These are phyloP conservation scores for Thraustochytrium sp. DNA, from an alignment of 352 stramenopile genomes.

Conservation along the genomic window DNA sequence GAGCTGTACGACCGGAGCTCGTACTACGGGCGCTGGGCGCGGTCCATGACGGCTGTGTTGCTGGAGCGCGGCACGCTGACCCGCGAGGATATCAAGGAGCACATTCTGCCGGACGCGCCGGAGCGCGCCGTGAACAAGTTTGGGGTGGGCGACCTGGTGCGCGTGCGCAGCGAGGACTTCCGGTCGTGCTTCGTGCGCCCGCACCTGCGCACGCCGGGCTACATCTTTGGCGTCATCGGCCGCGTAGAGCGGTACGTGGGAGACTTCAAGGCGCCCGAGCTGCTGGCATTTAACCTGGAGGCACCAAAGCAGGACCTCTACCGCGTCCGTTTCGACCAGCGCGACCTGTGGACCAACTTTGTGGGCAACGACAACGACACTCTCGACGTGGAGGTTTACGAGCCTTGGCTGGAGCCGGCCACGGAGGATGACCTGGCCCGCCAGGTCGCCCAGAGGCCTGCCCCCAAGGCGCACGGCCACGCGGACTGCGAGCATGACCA, in stretches of 20 bases:
- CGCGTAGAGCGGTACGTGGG: slow-evolving; percentile 53
- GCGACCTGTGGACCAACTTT: slow-evolving; percentile 55
- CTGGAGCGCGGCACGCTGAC: slow-evolving; percentile 52
- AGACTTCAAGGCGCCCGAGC: slow-evolving; percentile 53
- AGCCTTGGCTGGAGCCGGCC: slow-evolving; percentile 54
- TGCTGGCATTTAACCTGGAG: slow-evolving; percentile 54
- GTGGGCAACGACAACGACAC: slow-evolving; percentile 45
- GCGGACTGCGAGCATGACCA: slow-evolving; percentile 20
- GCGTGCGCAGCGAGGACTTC: slow-evolving; percentile 48
- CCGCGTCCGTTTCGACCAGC: slow-evolving; percentile 52
- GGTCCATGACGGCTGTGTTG: slow-evolving; percentile 52
- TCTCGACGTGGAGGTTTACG: slow-evolving; percentile 58
- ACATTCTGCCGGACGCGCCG: slow-evolving; percentile 39
- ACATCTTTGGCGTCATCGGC: slow-evolving; percentile 58
- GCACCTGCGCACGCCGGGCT: slow-evolving; percentile 58
- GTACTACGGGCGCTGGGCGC: slow-evolving; percentile 60
- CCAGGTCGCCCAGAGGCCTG: neutral
- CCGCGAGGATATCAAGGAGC: slow-evolving; percentile 49
- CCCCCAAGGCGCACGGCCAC: slow-evolving; percentile 24
- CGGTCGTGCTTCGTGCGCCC: slow-evolving; percentile 52
- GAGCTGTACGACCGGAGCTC: slow-evolving; percentile 52
- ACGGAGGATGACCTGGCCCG: slow-evolving; percentile 45
- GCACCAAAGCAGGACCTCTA: slow-evolving; percentile 54
- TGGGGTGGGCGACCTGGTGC: slow-evolving; percentile 51
- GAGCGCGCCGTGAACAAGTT: slow-evolving; percentile 28